Conservation (phyloP, 768 basidiomycete genomes). For the Brasilioporus rufonigricans region DNA sequence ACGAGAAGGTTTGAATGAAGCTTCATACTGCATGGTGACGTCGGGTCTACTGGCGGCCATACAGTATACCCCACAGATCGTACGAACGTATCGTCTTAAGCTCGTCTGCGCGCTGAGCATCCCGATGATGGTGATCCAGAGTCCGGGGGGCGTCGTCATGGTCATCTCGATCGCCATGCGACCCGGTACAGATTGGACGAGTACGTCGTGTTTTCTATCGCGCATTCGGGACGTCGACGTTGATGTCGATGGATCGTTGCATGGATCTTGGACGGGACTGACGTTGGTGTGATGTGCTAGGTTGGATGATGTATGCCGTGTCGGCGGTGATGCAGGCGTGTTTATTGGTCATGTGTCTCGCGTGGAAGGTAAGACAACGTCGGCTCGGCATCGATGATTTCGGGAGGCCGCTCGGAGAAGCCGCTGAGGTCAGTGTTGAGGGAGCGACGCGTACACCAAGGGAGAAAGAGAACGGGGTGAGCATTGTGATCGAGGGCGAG, state of each 20-base stretch:
- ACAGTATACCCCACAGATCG: constrained; percentile 88
- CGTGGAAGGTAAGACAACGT: constrained; percentile 80
- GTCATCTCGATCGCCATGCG: constrained; percentile 75
- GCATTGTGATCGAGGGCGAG: constrained; percentile 21
- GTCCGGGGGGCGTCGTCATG: constrained; percentile 87
- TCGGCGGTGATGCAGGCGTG: constrained; percentile 84
- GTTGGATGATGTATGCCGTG: constrained; percentile 79
- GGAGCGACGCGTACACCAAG: not conserved
- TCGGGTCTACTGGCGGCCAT: constrained; percentile 74
- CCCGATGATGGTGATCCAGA: constrained; percentile 95
- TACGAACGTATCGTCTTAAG: constrained; percentile 71
- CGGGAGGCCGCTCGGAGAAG: constrained; percentile 50
- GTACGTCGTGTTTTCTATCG: constrained; percentile 42
- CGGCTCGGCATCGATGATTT: constrained; percentile 85
- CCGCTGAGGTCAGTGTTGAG: too few species aligned
- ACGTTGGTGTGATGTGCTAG: constrained; percentile 32
- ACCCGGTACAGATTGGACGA: constrained; percentile 84
- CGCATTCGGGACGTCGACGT: too few species aligned
- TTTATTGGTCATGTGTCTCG: constrained; percentile 80
- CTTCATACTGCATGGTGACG: too few species aligned
- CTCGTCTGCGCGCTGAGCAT: constrained; percentile 93
- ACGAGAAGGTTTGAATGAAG: too few species aligned
- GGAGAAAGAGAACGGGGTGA: constrained; percentile 15
- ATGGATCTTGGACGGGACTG: not conserved
- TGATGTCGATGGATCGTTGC: too few species aligned